phyloP scores from a whole-genome alignment of 1,284 basidiomycete species.

The Wolfiporia cocos region DNA sequence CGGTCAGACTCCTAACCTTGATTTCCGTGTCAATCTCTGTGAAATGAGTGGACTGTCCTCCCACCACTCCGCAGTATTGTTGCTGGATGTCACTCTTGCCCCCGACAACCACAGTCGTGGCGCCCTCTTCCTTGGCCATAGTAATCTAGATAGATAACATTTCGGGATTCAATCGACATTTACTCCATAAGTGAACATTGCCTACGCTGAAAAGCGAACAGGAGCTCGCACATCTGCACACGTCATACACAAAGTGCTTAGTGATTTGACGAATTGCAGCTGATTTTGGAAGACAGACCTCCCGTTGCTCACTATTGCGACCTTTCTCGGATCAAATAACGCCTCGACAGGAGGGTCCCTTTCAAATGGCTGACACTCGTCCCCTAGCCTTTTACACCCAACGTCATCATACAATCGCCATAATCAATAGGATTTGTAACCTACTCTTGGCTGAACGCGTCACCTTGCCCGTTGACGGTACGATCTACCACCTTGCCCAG shows the following conservation, averaged over 20 bases:
- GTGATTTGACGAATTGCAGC: background rate
- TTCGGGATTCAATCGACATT: too few species aligned
- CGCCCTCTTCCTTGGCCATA: constrained; percentile 53
- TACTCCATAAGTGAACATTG: too few species aligned
- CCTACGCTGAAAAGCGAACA: constrained; percentile 53
- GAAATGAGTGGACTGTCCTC: constrained; percentile 52
- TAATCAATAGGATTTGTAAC: constrained; percentile 7
- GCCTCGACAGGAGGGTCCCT: constrained; percentile 35
- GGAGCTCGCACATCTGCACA: constrained; percentile 40
- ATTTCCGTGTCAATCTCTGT: constrained; percentile 52
- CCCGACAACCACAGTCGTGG: constrained; percentile 50
- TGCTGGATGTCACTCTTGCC: constrained; percentile 43
- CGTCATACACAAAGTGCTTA: background rate
- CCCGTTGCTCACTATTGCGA: constrained; percentile 54
- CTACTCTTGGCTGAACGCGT: constrained; percentile 44
- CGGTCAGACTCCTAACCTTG: constrained; percentile 35
- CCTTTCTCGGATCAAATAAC: constrained; percentile 47
- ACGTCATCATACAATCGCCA: too few species aligned
- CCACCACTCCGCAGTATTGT: constrained; percentile 57
- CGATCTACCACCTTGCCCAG: constrained; percentile 33
- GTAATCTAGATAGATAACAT: constrained; percentile 52
- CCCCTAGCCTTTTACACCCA: constrained; percentile 46
- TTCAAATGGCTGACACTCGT: constrained; percentile 52
- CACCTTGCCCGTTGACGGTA: constrained; percentile 39
- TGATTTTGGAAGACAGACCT: constrained; percentile 21